Conservation (phyloP, 176 grass and related monocot genomes). For the Alloteropsis semialata region DNA sequence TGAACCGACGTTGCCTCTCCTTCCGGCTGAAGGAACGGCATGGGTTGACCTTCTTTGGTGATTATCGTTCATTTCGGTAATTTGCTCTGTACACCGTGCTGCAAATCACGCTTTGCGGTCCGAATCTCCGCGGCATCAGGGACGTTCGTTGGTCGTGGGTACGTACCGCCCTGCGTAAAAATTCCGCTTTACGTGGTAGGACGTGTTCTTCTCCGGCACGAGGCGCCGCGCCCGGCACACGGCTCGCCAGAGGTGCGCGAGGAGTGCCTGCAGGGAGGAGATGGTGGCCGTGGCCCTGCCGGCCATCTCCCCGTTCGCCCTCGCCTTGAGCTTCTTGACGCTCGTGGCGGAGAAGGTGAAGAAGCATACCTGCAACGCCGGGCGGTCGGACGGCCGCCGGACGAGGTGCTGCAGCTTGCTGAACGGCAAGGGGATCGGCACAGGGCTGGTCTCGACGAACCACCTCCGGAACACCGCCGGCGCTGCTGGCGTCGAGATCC, state of each 20-base stretch:
- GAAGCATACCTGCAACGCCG: not conserved
- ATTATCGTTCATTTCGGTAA: no score
- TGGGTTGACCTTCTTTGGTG: no score
- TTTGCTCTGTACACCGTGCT: no score
- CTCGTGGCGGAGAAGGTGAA: no score
- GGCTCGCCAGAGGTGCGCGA: constrained; percentile 32
- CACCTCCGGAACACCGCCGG: not conserved
- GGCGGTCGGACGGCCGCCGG: not conserved
- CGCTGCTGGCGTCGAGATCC: not conserved
- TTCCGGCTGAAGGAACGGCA: no score
- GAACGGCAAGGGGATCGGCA: constrained; percentile 44
- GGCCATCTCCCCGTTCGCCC: constrained; percentile 28
- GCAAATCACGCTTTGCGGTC: no score
- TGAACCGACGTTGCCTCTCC: no score
- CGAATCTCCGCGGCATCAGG: no score
- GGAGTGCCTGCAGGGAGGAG: constrained; percentile 43
- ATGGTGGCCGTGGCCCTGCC: not conserved
- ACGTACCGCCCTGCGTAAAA: no score
- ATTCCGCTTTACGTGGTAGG: no score
- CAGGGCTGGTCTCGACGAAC: constrained; percentile 31
- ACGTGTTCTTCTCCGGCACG: constrained; percentile 4
- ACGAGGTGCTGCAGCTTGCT: constrained; percentile 5
- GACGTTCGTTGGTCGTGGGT: no score
- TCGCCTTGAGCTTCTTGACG: no score
- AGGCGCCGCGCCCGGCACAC: constrained; percentile 29